phyloP scores from a whole-genome alignment of 768 basidiomycete species.

The Xerocomus potaroensis region DNA sequence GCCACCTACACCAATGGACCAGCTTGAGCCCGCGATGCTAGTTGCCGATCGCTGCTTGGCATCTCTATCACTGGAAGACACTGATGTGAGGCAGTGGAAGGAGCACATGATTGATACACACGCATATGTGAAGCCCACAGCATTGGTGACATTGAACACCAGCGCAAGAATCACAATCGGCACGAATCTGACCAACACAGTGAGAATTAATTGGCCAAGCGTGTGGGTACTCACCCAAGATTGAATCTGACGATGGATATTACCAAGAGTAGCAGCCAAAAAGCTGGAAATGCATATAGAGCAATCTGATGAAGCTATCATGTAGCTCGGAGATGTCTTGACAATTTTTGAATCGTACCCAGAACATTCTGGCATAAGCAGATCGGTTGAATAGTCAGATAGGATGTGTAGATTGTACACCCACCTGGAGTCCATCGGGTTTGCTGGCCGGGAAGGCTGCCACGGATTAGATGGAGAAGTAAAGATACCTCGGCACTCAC shows the following conservation, averaged over 20 bases:
- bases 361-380: conserved; percentile 71
- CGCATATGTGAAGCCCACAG: conserved; percentile 96
- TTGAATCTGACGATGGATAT: conserved; percentile 88
- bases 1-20: conserved; percentile 73
- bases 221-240: conserved; percentile 59
- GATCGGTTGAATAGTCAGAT: conserved; percentile 4
- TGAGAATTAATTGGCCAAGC: conserved; percentile 8
- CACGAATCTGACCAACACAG: conserved; percentile 59
- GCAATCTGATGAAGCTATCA: conserved; percentile 54
- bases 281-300: conserved; percentile 81
- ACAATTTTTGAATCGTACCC: conserved; percentile 48
- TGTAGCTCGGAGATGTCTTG: conserved; percentile 11
- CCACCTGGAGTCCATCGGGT: conserved; percentile 83
- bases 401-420: conserved; percentile 23
- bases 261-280: conserved; percentile 85
- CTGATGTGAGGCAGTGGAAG: conserved; percentile 6
- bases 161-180: conserved; percentile 93
- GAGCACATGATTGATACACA: conserved; percentile 35
- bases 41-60: conserved; percentile 91
- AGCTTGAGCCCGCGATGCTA: conserved; percentile 60
- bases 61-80: conserved; percentile 68
- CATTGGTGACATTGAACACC: conserved; percentile 94
- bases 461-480: conserved; percentile 7
- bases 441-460: conserved; percentile 84
- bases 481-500: conserved; percentile 42